Evolutionary conservation across 192 early-diverging fungal species (phyloP).

Genomic region (Chytriomyces confervae): DNA sequence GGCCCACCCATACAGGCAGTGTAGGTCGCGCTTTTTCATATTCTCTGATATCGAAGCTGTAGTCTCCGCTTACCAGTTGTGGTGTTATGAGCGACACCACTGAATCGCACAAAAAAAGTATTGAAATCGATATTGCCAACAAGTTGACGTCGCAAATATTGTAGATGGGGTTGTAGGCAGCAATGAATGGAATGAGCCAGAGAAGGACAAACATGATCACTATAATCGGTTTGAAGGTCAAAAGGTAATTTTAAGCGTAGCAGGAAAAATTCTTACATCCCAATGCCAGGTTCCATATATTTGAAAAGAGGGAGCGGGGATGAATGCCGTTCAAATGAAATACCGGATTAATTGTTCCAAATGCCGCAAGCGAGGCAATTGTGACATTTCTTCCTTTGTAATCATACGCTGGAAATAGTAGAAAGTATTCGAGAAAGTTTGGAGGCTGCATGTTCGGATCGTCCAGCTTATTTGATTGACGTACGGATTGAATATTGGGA

Average conservation of each 20-base stretch:
- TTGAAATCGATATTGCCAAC: not conserved
- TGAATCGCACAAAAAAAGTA: not conserved
- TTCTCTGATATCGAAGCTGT: not conserved
- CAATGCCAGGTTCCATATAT: slow-evolving; percentile 6
- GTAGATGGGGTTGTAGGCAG: not conserved
- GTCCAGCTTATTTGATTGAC: no score
- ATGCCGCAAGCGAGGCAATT: no score
- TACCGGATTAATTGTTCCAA: no score
- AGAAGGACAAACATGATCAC: not conserved
- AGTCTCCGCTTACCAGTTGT: not conserved
- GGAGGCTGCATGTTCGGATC: no score
- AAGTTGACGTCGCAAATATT: not conserved
- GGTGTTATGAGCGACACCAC: slow-evolving; percentile 1
- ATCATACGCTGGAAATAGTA: no score
- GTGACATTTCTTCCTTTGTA: no score
- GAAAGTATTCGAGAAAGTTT: no score
- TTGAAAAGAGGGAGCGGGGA: slow-evolving; percentile 8
- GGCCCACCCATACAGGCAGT: not conserved
- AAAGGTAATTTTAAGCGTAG: no score
- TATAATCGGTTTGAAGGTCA: not conserved
- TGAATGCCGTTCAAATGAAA: slow-evolving; percentile 10
- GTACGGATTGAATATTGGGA: no score
- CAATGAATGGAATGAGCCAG: slow-evolving; percentile 12
- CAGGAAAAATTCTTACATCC: no score
- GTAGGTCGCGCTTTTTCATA: slow-evolving; percentile 11